Evolutionary conservation across 176 grass and related monocot genomes (phyloP).

Genomic region (Puccinellia tenuiflora): DNA sequence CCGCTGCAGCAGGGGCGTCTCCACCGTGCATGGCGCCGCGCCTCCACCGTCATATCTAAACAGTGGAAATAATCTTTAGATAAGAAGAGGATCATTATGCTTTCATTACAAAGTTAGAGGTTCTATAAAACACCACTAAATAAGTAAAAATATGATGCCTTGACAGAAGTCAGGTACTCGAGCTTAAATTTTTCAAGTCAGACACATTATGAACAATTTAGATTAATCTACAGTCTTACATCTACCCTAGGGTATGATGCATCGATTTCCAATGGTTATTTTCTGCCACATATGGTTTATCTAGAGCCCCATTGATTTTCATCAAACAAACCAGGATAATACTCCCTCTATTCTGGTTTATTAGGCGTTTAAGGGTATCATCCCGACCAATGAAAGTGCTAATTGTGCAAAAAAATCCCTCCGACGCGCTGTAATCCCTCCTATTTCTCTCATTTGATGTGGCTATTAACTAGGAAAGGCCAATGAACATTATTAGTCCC

Average conservation of each 20-base stretch:
- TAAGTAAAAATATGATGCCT: background rate
- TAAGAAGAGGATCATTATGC: background rate
- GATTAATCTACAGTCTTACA: background rate
- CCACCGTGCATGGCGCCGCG: no score
- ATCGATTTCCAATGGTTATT: background rate
- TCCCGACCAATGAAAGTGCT: no score
- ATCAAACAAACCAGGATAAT: background rate
- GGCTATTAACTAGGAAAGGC: no score
- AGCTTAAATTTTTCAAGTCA: background rate
- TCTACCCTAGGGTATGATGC: background rate
- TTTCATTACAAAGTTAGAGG: background rate
- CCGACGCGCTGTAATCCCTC: no score
- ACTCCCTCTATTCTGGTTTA: no score
- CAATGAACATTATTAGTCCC: no score
- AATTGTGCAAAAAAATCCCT: no score
- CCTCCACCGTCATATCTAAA: background rate
- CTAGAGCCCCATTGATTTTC: background rate
- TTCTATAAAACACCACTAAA: background rate
- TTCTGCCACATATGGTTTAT: background rate
- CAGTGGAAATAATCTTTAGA: background rate
- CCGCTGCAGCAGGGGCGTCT: no score
- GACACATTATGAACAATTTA: background rate
- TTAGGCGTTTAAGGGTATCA: no score
- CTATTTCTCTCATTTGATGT: no score
- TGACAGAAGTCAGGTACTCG: background rate